These are phyloP conservation scores for Erucastrum elatum DNA, from an alignment of 345 rosid genomes.

Conservation along the genomic window DNA sequence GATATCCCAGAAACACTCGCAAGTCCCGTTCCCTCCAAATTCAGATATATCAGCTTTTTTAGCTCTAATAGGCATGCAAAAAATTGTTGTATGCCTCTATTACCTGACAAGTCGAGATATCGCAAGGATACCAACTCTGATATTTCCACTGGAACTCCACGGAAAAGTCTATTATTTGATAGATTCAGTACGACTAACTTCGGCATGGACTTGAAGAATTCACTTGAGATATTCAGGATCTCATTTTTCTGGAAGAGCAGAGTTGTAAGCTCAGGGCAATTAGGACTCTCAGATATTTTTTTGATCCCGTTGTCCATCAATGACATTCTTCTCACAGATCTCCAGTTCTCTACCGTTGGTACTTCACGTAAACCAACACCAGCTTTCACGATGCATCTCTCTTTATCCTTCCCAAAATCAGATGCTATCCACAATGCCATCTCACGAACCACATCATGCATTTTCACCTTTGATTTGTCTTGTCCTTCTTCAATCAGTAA, in stretches of 20 bases:
- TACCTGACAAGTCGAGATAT: background rate
- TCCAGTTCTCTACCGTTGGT: background rate
- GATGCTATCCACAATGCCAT: slow-evolving; percentile 31
- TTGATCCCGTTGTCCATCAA: slow-evolving; percentile 26
- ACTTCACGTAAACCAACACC: background rate
- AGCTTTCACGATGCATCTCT: background rate
- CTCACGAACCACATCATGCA: slow-evolving; percentile 6
- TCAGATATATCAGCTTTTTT: background rate
- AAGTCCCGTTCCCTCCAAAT: background rate
- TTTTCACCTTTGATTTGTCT: background rate
- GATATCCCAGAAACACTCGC: background rate
- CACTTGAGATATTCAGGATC: background rate
- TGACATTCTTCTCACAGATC: slow-evolving; percentile 26
- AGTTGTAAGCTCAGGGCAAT: slow-evolving; percentile 28
- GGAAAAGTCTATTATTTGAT: background rate
- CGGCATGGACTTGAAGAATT: background rate
- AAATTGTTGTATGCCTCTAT: background rate
- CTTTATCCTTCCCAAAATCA: background rate
- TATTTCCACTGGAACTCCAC: background rate
- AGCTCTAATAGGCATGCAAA: background rate
- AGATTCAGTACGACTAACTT: background rate
- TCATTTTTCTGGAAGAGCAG: background rate
- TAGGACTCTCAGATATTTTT: background rate
- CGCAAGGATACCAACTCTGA: background rate
- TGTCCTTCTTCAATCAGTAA: background rate